Conservation (phyloP, 768 basidiomycete genomes). For the Tylopilus cervinicoccineus region DNA sequence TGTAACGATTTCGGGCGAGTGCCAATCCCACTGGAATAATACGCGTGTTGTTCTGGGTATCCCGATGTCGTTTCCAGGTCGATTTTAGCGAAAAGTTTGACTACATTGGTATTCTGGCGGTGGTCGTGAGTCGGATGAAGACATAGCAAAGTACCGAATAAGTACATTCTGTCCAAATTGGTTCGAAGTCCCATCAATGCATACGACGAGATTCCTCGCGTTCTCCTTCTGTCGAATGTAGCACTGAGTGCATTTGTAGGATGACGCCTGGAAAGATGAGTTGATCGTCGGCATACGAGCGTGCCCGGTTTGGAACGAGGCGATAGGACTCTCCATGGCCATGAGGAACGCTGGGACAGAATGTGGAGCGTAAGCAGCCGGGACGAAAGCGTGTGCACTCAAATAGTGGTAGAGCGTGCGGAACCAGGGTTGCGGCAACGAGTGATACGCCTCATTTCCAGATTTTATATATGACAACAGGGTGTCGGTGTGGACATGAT, state of each 20-base stretch:
- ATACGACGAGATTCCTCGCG: slow-evolving; percentile 21
- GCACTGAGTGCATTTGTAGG: slow-evolving; percentile 12
- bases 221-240: slow-evolving; percentile 6
- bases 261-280: background rate
- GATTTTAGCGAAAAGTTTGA: slow-evolving; percentile 34
- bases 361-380: background rate
- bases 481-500: background rate
- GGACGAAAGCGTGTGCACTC: background rate
- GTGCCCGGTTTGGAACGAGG: background rate
- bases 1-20: slow-evolving; percentile 30
- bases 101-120: slow-evolving; percentile 36
- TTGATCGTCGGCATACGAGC: background rate
- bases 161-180: slow-evolving; percentile 19
- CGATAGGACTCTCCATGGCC: background rate
- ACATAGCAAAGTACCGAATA: background rate
- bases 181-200: slow-evolving; percentile 25
- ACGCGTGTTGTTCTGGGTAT: slow-evolving; percentile 26
- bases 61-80: slow-evolving; percentile 16
- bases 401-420: slow-evolving; percentile 2
- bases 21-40: slow-evolving; percentile 38
- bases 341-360: background rate
- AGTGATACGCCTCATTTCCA: background rate
- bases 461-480: background rate
- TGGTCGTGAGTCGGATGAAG: slow-evolving; percentile 3
- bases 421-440: background rate